Evolutionary conservation across 345 rosid species (phyloP).

Genomic region (Euphorbia tirucalli): DNA sequence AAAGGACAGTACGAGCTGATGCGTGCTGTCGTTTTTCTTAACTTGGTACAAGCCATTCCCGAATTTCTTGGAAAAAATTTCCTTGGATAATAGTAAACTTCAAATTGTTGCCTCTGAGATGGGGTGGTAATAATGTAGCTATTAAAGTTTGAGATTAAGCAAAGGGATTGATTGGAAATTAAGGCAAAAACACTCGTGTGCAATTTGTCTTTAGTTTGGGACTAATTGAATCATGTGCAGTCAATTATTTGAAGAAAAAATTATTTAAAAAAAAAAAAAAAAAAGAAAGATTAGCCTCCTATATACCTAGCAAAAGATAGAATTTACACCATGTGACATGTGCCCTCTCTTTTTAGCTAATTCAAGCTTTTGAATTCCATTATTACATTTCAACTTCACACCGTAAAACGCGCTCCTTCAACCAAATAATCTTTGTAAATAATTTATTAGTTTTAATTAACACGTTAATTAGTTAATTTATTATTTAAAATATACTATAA

Average conservation of each 20-base stretch:
- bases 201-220: conserved; percentile 13
- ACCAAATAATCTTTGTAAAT: too few species aligned
- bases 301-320: conserved; percentile 19
- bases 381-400: conserved; percentile 19
- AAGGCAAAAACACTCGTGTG: conserved; percentile 31
- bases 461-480: too few species aligned
- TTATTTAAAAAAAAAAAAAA: not conserved
- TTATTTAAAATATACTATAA: too few species aligned
- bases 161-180: conserved; percentile 36
- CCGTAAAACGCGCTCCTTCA: conserved; percentile 32
- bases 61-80: too few species aligned
- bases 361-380: conserved; percentile 1
- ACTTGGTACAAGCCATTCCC: too few species aligned
- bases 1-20: too few species aligned
- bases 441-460: too few species aligned
- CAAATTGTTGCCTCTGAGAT: too few species aligned
- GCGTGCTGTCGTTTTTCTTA: too few species aligned
- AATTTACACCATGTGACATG: conserved; percentile 16
- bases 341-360: not conserved
- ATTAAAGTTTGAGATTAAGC: conserved; percentile 29
- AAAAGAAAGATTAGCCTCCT: conserved; percentile 15
- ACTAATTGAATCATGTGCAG: conserved; percentile 9
- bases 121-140: too few species aligned
- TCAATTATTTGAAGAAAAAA: conserved; percentile 14
- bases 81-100: too few species aligned